Conservation (phyloP, 306 rosid genomes). For the Cyamopsis tetragonoloba region DNA sequence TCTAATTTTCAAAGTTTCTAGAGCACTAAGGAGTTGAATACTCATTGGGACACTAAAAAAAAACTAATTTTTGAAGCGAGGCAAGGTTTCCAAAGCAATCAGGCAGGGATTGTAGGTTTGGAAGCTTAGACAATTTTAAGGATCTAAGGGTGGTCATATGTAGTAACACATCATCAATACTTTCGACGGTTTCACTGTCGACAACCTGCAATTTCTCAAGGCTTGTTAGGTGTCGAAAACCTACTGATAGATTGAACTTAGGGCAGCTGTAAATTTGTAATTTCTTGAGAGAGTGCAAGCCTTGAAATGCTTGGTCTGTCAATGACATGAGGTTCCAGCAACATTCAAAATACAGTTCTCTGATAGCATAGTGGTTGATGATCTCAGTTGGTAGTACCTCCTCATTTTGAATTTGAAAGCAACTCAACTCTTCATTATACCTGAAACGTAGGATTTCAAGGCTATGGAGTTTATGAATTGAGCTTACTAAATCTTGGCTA, state of each 20-base stretch:
- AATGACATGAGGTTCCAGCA: neutral
- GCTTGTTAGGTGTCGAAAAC: slow-evolving; percentile 4
- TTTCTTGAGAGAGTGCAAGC: neutral
- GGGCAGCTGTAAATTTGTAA: accelerated
- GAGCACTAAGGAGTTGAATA: neutral
- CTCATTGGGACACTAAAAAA: neutral
- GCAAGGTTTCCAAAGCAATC: neutral
- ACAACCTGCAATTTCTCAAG: neutral
- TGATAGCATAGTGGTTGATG: neutral
- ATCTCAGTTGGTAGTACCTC: neutral
- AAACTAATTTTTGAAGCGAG: neutral
- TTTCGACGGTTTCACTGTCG: neutral
- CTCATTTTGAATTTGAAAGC: slow-evolving; percentile 18
- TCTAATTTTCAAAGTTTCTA: neutral
- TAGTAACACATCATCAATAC: slow-evolving; percentile 11
- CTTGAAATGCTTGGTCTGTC: too few relatives aligned
- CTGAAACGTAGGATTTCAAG: neutral
- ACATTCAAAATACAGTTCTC: neutral
- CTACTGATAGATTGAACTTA: neutral
- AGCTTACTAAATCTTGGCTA: neutral
- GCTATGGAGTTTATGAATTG: neutral
- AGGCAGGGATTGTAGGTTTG: neutral
- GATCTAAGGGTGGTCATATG: neutral
- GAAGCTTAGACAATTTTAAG: neutral
- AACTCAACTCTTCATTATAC: neutral